Conservation (phyloP, 352 stramenopile genomes). For the Phytophthora tentaculata region DNA sequence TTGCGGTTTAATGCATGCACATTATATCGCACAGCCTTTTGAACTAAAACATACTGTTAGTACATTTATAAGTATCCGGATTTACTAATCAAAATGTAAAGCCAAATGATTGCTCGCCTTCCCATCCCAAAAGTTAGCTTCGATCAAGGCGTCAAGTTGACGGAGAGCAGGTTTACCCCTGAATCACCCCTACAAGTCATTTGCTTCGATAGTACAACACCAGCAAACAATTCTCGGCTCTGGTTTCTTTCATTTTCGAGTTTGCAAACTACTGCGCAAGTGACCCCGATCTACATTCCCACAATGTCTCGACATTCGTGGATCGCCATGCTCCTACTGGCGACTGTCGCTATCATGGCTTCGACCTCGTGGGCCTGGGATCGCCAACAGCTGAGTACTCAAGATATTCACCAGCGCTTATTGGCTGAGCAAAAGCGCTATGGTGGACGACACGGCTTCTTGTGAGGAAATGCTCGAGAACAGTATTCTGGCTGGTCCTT, state of each 20-base stretch:
- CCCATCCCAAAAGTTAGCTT: constrained; percentile 6
- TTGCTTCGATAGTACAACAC: background rate
- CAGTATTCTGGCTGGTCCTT: constrained; percentile 44
- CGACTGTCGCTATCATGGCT: background rate
- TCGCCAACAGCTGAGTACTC: constrained; percentile 12
- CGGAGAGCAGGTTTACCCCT: background rate
- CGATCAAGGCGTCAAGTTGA: constrained; percentile 8
- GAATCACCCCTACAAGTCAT: too few species aligned
- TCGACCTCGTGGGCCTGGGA: background rate
- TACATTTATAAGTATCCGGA: too few species aligned
- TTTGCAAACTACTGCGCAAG: constrained; percentile 2
- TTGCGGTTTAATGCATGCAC: too few species aligned
- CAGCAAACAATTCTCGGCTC: background rate
- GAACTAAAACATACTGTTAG: too few species aligned
- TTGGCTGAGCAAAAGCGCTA: constrained; percentile 11
- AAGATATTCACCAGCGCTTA: constrained; percentile 18
- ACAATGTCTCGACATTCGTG: background rate
- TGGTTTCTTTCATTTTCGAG: constrained; percentile 9
- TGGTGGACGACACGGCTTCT: constrained; percentile 29
- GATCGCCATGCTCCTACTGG: constrained; percentile 11
- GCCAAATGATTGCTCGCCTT: background rate
- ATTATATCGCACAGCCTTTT: too few species aligned
- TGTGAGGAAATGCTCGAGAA: constrained; percentile 39
- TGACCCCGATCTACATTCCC: background rate
- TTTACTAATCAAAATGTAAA: background rate